Evolutionary conservation across 2,329 filamentous ascomycete genomes (phyloP).

Genomic region (Hirsutella rhossiliensis): DNA sequence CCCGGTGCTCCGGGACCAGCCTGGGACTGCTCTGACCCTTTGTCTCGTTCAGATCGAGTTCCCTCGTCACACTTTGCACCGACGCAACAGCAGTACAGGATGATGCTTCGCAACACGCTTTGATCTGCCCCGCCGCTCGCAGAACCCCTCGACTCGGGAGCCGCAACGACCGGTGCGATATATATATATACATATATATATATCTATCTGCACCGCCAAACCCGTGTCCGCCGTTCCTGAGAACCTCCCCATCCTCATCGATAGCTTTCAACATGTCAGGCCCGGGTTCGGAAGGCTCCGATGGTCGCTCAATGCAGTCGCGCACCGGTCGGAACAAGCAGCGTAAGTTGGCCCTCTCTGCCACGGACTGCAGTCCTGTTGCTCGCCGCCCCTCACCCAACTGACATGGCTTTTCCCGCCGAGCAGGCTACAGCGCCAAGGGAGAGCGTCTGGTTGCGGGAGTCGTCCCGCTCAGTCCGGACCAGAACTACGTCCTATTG

Average conservation of each 20-base stretch:
- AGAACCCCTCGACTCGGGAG: neutral
- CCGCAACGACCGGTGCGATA: neutral
- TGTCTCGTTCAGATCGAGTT: neutral
- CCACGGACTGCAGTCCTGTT: neutral
- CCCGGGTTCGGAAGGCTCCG: slow-evolving; percentile 21
- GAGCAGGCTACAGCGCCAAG: slow-evolving; percentile 73
- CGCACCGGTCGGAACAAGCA: slow-evolving; percentile 69
- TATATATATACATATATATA: no score
- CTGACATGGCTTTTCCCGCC: slow-evolving; percentile 10
- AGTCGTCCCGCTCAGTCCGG: slow-evolving; percentile 76
- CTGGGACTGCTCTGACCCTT: slow-evolving; percentile 5
- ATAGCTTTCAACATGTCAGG: slow-evolving; percentile 19
- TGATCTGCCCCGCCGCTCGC: slow-evolving; percentile 7
- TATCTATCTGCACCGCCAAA: no score
- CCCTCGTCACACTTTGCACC: neutral
- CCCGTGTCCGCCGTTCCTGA: no score
- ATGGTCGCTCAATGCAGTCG: slow-evolving; percentile 53
- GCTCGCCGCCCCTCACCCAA: neutral
- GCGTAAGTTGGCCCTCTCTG: slow-evolving; percentile 43
- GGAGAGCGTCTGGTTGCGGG: slow-evolving; percentile 93
- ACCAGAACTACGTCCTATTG: slow-evolving; percentile 79
- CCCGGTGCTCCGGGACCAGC: slow-evolving; percentile 6
- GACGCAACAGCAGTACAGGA: slow-evolving; percentile 1
- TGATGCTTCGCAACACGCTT: slow-evolving; percentile 7
- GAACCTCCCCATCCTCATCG: neutral